A percentile compares a stretch with the other conserved stretches of the same genome.
phyloP scores from a whole-genome alignment of 139 green algal species.

The Chlorella sorokiniana region DNA sequence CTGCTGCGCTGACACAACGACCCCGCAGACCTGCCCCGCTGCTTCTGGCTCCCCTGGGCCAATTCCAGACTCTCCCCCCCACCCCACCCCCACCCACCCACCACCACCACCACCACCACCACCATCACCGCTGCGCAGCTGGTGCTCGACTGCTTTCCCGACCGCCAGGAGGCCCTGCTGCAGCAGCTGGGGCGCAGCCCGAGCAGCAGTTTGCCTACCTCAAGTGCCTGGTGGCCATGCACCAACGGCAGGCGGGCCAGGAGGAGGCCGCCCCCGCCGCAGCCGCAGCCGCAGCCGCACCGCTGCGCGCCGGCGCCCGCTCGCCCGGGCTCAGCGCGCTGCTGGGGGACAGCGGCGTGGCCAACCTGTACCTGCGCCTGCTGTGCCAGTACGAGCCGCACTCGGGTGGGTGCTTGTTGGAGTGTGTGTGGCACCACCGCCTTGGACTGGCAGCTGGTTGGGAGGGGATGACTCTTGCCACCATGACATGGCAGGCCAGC shows the following conservation, averaged over 20 bases:
- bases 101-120: too few relatives aligned
- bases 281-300: background rate
- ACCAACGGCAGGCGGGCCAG: background rate
- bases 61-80: too few relatives aligned
- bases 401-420: conserved; percentile 21
- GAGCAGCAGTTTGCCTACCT: conserved; percentile 52
- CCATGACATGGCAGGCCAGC: too few relatives aligned
- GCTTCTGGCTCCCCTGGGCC: too few relatives aligned
- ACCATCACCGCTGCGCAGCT: conserved; percentile 14
- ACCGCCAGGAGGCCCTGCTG: conserved; percentile 44
- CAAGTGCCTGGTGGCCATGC: conserved; percentile 12
- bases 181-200: conserved; percentile 16
- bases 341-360: conserved; percentile 20
- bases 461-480: too few relatives aligned
- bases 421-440: too few relatives aligned
- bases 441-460: too few relatives aligned
- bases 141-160: conserved; percentile 42
- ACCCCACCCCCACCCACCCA: background rate
- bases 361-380: conserved; percentile 53
- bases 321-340: background rate
- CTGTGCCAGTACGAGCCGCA: conserved; percentile 64
- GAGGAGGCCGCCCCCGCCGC: background rate
- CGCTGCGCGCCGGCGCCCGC: conserved; percentile 1
- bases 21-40: background rate
- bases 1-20: background rate